phyloP scores from a whole-genome alignment of 306 rosid species.

The Vachellia collinsii region DNA sequence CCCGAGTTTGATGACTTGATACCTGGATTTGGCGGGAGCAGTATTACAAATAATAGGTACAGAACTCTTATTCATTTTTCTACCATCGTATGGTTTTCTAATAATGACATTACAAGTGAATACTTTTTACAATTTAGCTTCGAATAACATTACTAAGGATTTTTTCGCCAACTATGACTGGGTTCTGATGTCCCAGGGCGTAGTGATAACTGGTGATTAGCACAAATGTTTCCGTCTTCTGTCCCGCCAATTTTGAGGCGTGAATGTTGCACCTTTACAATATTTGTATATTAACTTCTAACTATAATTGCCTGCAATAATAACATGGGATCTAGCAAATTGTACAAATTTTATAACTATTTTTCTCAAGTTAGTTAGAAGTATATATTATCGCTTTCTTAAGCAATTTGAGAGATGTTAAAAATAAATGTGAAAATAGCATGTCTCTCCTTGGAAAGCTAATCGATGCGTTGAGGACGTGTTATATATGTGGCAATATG shows the following conservation, averaged over 20 bases:
- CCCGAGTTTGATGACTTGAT: conserved; percentile 67
- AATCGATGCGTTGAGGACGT: conserved; percentile 16
- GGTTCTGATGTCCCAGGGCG: not conserved
- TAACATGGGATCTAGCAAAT: not conserved
- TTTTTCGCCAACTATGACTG: not conserved
- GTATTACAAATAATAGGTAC: conserved; percentile 60
- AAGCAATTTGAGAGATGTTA: conserved; percentile 3
- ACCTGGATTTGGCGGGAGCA: conserved; percentile 72
- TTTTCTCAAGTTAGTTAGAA: not conserved
- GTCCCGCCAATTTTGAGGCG: not conserved
- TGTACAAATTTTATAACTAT: not conserved
- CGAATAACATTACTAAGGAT: not conserved
- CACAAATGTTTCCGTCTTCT: conserved; percentile 5
- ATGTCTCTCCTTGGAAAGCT: not conserved
- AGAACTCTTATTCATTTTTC: not conserved
- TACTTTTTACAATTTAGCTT: not conserved
- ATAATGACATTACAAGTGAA: not conserved
- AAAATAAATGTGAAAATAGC: not conserved
- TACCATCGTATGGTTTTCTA: not conserved
- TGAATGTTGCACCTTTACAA: not conserved
- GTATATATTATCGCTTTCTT: conserved; percentile 8
- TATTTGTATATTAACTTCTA: conserved; percentile 14
- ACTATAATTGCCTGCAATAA: not conserved
- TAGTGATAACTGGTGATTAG: conserved; percentile 2
- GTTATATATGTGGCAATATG: conserved; percentile 1